Conservation (phyloP, 345 rosid genomes). For the Psidium friedrichsthalianum region DNA sequence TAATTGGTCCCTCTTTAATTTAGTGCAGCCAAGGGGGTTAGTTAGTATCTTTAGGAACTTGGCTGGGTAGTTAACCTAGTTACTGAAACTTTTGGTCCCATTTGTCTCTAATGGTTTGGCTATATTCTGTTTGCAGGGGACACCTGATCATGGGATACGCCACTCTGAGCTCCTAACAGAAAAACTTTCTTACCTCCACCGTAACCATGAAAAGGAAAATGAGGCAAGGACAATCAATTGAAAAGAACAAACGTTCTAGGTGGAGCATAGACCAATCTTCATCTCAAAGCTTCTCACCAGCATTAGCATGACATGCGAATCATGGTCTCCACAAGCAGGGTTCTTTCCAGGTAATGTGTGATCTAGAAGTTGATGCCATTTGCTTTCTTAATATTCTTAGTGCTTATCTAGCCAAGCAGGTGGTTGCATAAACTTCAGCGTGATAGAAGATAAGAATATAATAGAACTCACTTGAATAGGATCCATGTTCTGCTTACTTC, state of each 20-base stretch:
- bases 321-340: not conserved
- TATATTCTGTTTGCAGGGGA: not conserved
- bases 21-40: not conserved
- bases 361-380: not conserved
- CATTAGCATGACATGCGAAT: not conserved
- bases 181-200: not conserved
- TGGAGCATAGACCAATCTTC: not conserved
- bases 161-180: not conserved
- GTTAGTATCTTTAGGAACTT: not conserved
- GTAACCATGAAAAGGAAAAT: not conserved
- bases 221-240: not conserved
- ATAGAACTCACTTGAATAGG: conserved; percentile 54
- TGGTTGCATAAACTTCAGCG: not conserved
- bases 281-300: not conserved
- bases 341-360: not conserved
- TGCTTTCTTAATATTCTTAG: not conserved
- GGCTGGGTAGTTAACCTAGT: not conserved
- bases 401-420: not conserved
- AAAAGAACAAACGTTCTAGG: not conserved
- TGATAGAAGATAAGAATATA: not conserved
- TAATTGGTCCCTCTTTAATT: not conserved
- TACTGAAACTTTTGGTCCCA: not conserved
- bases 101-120: not conserved
- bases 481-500: conserved; percentile 29
- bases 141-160: not conserved